Evolutionary conservation across 2,329 filamentous ascomycete species (phyloP), one percentile per base, ranked within the genome.

Genomic region (Xylariaceae sp.): DNA sequence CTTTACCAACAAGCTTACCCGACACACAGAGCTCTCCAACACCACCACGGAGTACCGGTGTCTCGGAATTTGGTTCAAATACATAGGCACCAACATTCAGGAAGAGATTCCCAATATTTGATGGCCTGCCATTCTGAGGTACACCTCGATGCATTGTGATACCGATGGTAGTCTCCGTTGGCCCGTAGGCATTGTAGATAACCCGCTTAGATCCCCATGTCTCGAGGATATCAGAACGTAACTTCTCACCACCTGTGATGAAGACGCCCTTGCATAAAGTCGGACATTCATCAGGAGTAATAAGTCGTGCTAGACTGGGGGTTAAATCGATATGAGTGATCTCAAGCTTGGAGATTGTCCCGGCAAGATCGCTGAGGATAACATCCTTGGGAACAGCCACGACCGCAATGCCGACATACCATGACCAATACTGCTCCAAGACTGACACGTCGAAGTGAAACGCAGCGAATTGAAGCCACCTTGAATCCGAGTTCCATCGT

Each of bases 401-500:
- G 0, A 97, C 82, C 3, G 88, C 87, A 30, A 97, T 92, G 1
- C 92, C 92, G 0, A 94, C 89, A 34, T 88, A 91, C 92, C 92
- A 97, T 59, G 88, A 94, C 91, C 91, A 97, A 72, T 93, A 97
- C 69, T 96, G 92, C 70, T 97, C 92, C 0, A 97, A 80, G 0
- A 97, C 89, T 1, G 90, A 94, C 3, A 97, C 92, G 68, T 97
- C 93, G 62, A 97, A 97, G 72, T 96, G 93, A 58, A 96, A 90
- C 0, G 91, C 92, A 1, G 93, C 93, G 70, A 97, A 97, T 70
- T 97, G 93, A 0, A 97, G 78, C 88, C 91, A 97, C 59, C 88
- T 84, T 0, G 92, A 95, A 0, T 82, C 71, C 0, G 78, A 68
- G 47, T 88, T 81, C 89, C 91, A 96, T 67, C 90, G 88, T 0